phyloP scores from a whole-genome alignment of 306 rosid species.

The Quercus gilva region DNA sequence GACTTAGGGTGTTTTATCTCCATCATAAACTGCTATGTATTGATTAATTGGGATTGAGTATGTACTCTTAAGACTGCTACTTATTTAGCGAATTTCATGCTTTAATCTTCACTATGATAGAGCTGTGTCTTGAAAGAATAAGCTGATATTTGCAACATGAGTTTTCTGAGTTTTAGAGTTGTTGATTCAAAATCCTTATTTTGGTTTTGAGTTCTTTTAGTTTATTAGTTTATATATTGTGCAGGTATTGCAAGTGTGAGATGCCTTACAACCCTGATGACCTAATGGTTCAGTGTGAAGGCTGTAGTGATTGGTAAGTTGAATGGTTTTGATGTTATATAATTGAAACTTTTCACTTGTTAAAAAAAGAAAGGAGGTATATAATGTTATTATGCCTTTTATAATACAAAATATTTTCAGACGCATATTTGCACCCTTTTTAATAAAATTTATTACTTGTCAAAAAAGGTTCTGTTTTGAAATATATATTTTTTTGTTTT shows the following conservation, averaged over 20 bases:
- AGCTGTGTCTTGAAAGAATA: background rate
- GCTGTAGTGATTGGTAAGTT: slow-evolving; percentile 91
- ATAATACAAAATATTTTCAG: background rate
- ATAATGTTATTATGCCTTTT: background rate
- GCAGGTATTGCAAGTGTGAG: slow-evolving; percentile 99
- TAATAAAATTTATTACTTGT: no score
- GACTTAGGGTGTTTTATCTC: background rate
- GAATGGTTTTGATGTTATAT: slow-evolving; percentile 1
- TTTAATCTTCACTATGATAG: background rate
- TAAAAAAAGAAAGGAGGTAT: background rate
- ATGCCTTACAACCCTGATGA: slow-evolving; percentile 99
- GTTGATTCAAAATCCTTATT: background rate
- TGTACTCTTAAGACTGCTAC: background rate
- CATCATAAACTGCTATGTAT: background rate
- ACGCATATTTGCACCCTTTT: no score
- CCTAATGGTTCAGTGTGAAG: slow-evolving; percentile 96
- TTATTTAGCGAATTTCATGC: background rate
- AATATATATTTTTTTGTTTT: background rate
- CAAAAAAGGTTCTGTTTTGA: background rate
- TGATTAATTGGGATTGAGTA: background rate
- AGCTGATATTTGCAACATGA: background rate
- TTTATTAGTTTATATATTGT: slow-evolving; percentile 22
- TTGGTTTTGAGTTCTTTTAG: slow-evolving; percentile 15
- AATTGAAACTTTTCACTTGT: background rate
- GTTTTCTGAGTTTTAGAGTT: background rate